phyloP scores from a whole-genome alignment of 1,284 basidiomycete species.

The Anthracocystis walkeri region DNA sequence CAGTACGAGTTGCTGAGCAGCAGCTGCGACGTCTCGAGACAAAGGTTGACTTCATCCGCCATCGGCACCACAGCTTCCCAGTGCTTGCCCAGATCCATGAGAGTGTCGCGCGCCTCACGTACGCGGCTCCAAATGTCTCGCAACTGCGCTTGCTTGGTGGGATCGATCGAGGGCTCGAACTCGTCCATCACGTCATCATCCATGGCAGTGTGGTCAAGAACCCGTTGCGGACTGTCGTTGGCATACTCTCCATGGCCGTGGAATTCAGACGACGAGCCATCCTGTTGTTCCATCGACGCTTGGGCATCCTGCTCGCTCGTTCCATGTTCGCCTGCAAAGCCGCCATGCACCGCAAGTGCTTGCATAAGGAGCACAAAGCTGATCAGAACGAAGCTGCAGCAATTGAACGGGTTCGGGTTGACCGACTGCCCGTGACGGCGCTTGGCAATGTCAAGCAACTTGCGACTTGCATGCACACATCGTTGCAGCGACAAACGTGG shows the following conservation, averaged over 20 bases:
- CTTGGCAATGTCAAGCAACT: slow-evolving; percentile 60
- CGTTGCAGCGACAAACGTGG: slow-evolving; percentile 56
- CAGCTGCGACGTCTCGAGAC: slow-evolving; percentile 58
- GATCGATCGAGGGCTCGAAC: slow-evolving; percentile 36
- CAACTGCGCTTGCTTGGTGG: slow-evolving; percentile 45
- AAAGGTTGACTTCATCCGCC: slow-evolving; percentile 62
- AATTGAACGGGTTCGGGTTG: slow-evolving; percentile 64
- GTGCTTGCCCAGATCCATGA: slow-evolving; percentile 54
- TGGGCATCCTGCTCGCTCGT: slow-evolving; percentile 21
- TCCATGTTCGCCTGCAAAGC: slow-evolving; percentile 31
- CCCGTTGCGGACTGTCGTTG: slow-evolving; percentile 42
- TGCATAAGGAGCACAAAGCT: slow-evolving; percentile 65
- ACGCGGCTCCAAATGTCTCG: slow-evolving; percentile 61
- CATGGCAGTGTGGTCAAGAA: slow-evolving; percentile 32
- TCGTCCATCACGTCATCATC: slow-evolving; percentile 35
- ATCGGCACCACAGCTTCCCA: slow-evolving; percentile 62
- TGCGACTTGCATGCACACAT: slow-evolving; percentile 61
- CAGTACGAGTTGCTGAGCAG: slow-evolving; percentile 47
- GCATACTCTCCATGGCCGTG: slow-evolving; percentile 33
- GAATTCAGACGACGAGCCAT: slow-evolving; percentile 10
- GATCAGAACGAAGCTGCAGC: slow-evolving; percentile 64
- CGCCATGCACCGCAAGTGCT: slow-evolving; percentile 56
- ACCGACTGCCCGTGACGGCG: slow-evolving; percentile 44
- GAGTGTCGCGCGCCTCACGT: slow-evolving; percentile 55
- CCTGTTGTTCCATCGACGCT: neutral